Evolutionary conservation across 331 rosid species (phyloP).

Genomic region (Rosa hybrid): DNA sequence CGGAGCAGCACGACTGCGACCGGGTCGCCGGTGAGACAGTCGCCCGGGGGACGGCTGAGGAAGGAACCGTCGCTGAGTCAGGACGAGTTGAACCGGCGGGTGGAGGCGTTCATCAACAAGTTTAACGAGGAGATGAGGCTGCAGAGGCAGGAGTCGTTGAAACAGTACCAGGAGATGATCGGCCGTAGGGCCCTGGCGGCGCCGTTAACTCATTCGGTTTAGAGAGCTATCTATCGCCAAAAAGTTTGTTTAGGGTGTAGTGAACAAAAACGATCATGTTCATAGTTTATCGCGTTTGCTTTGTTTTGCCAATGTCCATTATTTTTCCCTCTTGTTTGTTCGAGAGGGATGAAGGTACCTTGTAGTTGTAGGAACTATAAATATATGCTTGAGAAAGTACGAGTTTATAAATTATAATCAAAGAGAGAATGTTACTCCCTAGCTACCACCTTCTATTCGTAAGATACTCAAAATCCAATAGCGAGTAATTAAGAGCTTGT

Average conservation of each 20-base stretch:
- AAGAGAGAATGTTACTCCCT: too few species aligned
- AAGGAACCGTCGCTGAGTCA: slow-evolving; percentile 79
- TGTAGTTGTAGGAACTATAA: background rate
- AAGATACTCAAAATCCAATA: too few species aligned
- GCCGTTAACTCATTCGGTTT: slow-evolving; percentile 21
- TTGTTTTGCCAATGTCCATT: background rate
- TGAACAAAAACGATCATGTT: background rate
- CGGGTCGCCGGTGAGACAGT: slow-evolving; percentile 33
- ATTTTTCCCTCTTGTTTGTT: background rate
- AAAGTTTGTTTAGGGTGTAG: background rate
- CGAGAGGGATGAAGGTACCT: background rate
- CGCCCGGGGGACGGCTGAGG: slow-evolving; percentile 46
- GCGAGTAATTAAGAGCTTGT: too few species aligned
- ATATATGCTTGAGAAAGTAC: background rate
- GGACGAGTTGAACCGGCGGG: slow-evolving; percentile 97
- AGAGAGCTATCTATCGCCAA: background rate
- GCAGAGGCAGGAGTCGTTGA: slow-evolving; percentile 90
- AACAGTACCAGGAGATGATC: slow-evolving; percentile 69
- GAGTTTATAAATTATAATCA: background rate
- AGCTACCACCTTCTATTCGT: too few species aligned
- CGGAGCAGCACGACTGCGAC: slow-evolving; percentile 24
- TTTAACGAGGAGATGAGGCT: slow-evolving; percentile 90
- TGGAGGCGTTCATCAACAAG: slow-evolving; percentile 94
- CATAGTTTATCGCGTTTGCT: background rate
- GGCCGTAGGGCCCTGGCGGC: slow-evolving; percentile 37